Evolutionary conservation across 164 flowering plant genomes (phyloP), one percentile per base, ranked within the genome.

Genomic region (Amborella trichopoda): DNA sequence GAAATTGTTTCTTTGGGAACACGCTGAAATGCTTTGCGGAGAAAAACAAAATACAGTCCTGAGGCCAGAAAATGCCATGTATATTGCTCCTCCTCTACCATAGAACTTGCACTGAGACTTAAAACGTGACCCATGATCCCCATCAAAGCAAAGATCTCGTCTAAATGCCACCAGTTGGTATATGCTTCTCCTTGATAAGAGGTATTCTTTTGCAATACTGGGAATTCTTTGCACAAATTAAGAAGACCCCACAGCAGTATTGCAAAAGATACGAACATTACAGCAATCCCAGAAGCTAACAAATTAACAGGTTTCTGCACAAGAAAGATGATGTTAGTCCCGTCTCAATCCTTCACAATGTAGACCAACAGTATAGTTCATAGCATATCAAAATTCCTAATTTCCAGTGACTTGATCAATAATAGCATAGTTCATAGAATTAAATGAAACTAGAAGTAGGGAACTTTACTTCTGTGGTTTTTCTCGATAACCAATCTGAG

Each of bases 41-140:
- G 73, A 46, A 80, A 72, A 50, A 91, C 39, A 41, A 87, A 59
- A 63, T 48, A 71, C 26, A 80, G 67, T 10, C 96, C 74, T 46
- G 88, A 68, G 49, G 83, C 59, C 61, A 77, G 22, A 55, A 78
- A 91, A 70, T 84, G 73, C 99, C 93, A 87, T 40, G 78, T 74
- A 53, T 91, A 91, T 53, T 91, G 99, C 67, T 91, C 99, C 68
- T 91, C 96, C 56, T 91, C 99, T 5, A 91, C 78, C 88, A 91
- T 76, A 23, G 99, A 91, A 72, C 96, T 91, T 24, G 99, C 77
- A 26, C 79, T 86, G 84, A 91, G 81, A 66, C 96, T 72, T 5
- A 76, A 37, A 26, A 70, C 63, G 61, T 77, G 59, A 40, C 77
- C 54, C 28, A 75, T 37, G 19, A 77, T 56, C 34, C 58, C 68